Evolutionary conservation across 208 protist species (phyloP).

Genomic region (Kentomonas sorsogonicus): DNA sequence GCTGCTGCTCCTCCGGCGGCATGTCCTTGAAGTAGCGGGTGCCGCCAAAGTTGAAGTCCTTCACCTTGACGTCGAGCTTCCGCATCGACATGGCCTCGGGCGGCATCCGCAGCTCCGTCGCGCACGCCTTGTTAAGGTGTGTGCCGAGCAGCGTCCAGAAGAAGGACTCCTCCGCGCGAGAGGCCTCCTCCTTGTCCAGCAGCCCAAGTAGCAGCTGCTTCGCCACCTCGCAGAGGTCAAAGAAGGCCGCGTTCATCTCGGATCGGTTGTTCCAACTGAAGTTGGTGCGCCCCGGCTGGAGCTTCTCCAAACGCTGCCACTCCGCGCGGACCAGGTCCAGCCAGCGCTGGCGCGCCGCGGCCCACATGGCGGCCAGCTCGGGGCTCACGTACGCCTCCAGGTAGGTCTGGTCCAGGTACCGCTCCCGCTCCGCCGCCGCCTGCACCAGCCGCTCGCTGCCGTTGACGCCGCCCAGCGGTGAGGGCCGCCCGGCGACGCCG

Average conservation of each 20-base stretch:
- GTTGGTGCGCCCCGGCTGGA: conserved; percentile 39
- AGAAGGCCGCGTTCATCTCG: conserved; percentile 82
- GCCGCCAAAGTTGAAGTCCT: conserved; percentile 88
- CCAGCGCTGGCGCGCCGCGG: conserved; percentile 43
- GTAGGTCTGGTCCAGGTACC: conserved; percentile 35
- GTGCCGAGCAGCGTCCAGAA: conserved; percentile 77
- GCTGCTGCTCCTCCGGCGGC: conserved; percentile 59
- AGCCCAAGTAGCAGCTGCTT: conserved; percentile 70
- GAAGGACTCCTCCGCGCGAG: conserved; percentile 39
- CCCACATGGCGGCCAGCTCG: conserved; percentile 68
- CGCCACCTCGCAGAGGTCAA: conserved; percentile 83
- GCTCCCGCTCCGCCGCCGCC: conserved; percentile 28
- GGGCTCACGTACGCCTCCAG: conserved; percentile 29
- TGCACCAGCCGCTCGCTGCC: conserved; percentile 26
- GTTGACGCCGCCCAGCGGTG: conserved; percentile 72
- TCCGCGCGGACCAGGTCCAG: conserved; percentile 49
- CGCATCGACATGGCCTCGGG: conserved; percentile 57
- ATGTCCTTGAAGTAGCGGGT: conserved; percentile 90
- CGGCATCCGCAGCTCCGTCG: conserved; percentile 58
- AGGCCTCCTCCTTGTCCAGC: conserved; percentile 42
- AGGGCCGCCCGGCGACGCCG: no score
- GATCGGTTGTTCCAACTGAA: conserved; percentile 84
- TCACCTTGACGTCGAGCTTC: conserved; percentile 90
- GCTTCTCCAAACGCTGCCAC: conserved; percentile 36
- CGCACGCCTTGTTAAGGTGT: conserved; percentile 45